Base-by-base conservation (phyloP, 2,329 filamentous ascomycete species). In the Mollisiaceae sp. region DNA sequence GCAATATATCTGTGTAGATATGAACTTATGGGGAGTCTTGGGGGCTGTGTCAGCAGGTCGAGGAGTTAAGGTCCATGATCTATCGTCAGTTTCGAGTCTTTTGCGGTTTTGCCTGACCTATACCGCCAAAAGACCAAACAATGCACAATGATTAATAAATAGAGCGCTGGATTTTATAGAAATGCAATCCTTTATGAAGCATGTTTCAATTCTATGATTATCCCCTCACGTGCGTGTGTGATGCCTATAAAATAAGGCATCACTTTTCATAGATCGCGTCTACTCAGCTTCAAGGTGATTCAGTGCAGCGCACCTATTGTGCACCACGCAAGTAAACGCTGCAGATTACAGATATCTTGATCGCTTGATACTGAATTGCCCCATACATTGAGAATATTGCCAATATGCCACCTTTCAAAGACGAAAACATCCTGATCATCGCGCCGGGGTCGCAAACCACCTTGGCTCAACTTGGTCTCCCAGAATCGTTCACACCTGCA, bases 401-500 rank as follows among this genome's bases (percentile, higher is more conserved):
- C 50, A 70, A 64, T 32, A 76, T 76, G 74, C 71, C 74, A 59
- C 71, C 73, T 1, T 76, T 75, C 63, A 68, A 68, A 52, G 75
- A 76, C 58, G 75, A 76, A 57, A 69, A 76, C 57, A 72, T 76
- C 47, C 67, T 75, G 32, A 74, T 77, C 71, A 83, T 85, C 76
- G 81, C 81, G 73, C 83, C 83, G 60, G 76, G 76, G 11, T 75
- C 73, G 27, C 72, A 75, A 67, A 76, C 73, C 27, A 76, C 75
- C 36, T 69, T 76, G 27, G 76, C 75, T 45, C 76, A 77, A 67
- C 52, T 77, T 15, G 75, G 75, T 24, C 68, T 77, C 5, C 75
- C 75, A 24, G 76, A 77, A 68, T 75, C 73, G 15, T 76, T 98
- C 78, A 97, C 94, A 41, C 94, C 93, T 52, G 93, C 95, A n/a